Percentiles rank a stretch among this genome's conserved stretches.
Conservation (phyloP, 345 rosid genomes). For the Geranium brycei region DNA sequence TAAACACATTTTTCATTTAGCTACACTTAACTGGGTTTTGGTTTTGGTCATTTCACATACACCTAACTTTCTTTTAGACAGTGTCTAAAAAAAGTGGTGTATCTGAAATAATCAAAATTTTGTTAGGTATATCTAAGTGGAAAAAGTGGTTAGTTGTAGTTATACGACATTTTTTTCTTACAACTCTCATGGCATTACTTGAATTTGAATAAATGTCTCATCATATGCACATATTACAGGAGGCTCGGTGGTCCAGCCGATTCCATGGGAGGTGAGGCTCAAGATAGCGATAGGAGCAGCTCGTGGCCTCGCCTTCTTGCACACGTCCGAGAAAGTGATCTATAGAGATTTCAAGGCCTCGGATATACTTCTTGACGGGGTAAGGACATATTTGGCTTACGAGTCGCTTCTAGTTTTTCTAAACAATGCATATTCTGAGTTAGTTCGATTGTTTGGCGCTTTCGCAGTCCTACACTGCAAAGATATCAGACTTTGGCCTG, state of each 20-base stretch:
- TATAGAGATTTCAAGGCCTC: constrained; percentile 92
- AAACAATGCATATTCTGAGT: neutral
- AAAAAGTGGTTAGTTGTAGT: too few species aligned
- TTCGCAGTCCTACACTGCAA: constrained; percentile 58
- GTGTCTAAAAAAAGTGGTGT: too few species aligned
- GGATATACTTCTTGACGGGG: constrained; percentile 84
- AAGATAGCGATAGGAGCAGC: constrained; percentile 80
- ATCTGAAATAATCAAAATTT: too few species aligned
- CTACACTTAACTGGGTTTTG: too few species aligned
- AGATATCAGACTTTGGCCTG: constrained; percentile 85
- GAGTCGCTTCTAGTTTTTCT: neutral
- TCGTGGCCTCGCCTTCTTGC: constrained; percentile 63
- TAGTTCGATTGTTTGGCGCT: neutral
- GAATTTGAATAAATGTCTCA: too few species aligned
- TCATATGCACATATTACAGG: constrained; percentile 20
- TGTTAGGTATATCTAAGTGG: too few species aligned
- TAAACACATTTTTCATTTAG: too few species aligned
- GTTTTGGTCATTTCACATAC: too few species aligned
- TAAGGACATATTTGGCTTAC: constrained; percentile 13
- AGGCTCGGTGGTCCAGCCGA: constrained; percentile 70
- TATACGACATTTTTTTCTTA: too few species aligned
- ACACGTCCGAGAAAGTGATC: constrained; percentile 72
- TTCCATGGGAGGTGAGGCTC: constrained; percentile 59
- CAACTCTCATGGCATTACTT: too few species aligned
- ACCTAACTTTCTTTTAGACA: too few species aligned